Evolutionary conservation across 1,284 basidiomycete species (phyloP), one percentile per base, ranked within the genome.

Genomic region (Sporisorium scitamineum): DNA sequence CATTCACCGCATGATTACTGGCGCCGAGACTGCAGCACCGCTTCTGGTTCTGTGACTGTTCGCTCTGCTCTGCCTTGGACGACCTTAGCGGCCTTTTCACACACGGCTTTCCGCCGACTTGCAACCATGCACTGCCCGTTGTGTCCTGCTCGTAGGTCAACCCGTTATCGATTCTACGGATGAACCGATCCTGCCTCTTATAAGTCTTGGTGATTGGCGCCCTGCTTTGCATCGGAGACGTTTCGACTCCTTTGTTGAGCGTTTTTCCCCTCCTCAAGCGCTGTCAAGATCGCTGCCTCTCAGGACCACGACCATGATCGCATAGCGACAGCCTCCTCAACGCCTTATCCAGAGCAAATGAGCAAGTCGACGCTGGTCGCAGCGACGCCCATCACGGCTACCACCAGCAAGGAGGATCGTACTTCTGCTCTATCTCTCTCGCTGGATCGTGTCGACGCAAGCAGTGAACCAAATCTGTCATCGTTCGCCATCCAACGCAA

Each of bases 401-500:
- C 52, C 13, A 45, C 56, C 14, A 59, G 34, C 55, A 70, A 60
- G 20, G 61, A 59, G 14, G 67, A 55, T 31, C 52, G 6, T 24
- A 56, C 26, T 11, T 62, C 55, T n/a, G 20, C 55, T 1, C 42
- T 39, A 0, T 24, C 51, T 11, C 51, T 55, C 14, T 62, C 66
- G 9, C 61, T 63, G 2, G 37, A 59, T 5, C 55, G 24, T 29
- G 31, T 48, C 37, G 45, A 47, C n/a, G 59, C 66, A 6, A 37
- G 16, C 13, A 45, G 51, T 22, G 47, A 51, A 10, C 22, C 55
- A 32, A 26, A 20, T 10, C 52, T 72, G 5, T 62, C 63, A 6
- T 34, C 63, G 16, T 62, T 53, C n/a, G 52, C 59, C n/a, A 72
- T 72, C 39, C 54, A 41, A 34, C 48, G 63, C 34, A 72, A 67